These are phyloP conservation scores for Diphasiastrum complanatum DNA, from an alignment of 83 land plant species.

Conservation along the genomic window DNA sequence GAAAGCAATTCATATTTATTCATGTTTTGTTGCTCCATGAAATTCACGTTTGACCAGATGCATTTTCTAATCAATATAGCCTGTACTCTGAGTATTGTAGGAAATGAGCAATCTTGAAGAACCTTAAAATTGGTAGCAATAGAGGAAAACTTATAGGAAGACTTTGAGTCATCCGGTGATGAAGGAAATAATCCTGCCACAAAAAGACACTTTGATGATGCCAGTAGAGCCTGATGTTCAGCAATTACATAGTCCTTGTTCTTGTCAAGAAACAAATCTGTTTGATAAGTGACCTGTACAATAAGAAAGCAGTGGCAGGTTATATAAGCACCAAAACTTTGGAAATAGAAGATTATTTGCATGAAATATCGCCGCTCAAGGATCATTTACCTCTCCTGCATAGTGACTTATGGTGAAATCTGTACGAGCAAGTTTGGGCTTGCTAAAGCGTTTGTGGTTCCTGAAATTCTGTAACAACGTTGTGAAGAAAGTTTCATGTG, in stretches of 20 bases:
- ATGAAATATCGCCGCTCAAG: too few relatives aligned
- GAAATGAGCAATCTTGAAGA: conserved; percentile 5
- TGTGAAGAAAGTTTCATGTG: too few relatives aligned
- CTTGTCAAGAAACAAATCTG: conserved; percentile 73
- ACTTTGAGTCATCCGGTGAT: conserved; percentile 54
- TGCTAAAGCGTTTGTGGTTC: too few relatives aligned
- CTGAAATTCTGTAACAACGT: too few relatives aligned
- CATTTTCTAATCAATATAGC: too few relatives aligned
- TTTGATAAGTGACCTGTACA: conserved; percentile 83
- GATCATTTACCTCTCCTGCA: too few relatives aligned
- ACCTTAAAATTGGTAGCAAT: conserved; percentile 78
- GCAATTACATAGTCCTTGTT: conserved; percentile 90
- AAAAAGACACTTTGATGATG: conserved; percentile 61
- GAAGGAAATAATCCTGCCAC: conserved; percentile 60
- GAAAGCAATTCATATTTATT: background rate
- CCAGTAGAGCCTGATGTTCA: conserved; percentile 74
- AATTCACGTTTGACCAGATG: background rate
- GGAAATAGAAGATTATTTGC: too few relatives aligned
- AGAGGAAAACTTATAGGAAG: conserved; percentile 64
- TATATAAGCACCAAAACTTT: background rate
- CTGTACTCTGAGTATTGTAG: too few relatives aligned
- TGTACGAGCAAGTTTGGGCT: too few relatives aligned
- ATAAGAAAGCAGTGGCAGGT: background rate
- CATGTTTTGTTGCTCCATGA: too few relatives aligned
- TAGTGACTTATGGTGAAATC: too few relatives aligned